A percentile compares a stretch with the other conserved stretches of the same genome.
phyloP scores from a whole-genome alignment of 208 protist species.

The Vickermania ingenoplastis region DNA sequence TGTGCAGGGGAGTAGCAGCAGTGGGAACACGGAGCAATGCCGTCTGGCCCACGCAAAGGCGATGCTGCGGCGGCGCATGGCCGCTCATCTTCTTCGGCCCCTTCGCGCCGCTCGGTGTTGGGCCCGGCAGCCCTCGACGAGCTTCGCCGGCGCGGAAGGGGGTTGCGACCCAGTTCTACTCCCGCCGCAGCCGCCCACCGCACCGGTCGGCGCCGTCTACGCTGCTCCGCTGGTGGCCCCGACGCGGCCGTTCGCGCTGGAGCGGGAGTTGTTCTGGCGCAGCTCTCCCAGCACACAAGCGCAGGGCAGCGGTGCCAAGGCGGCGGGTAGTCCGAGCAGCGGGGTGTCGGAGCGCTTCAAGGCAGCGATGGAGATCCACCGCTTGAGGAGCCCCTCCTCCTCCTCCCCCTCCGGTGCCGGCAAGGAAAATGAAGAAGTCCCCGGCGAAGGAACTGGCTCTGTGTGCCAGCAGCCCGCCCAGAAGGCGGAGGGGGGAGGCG shows the following conservation, averaged over 20 bases:
- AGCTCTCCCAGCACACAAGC: constrained; percentile 8
- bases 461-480: neutral
- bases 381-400: constrained; percentile 2
- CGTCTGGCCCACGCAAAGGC: neutral
- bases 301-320: neutral
- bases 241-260: constrained; percentile 26
- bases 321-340: neutral
- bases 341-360: constrained; percentile 14
- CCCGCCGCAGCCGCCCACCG: neutral
- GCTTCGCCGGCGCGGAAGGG: neutral
- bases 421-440: too few relatives aligned
- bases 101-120: constrained; percentile 36
- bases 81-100: constrained; percentile 3
- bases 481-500: neutral
- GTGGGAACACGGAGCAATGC: too few relatives aligned
- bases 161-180: too few relatives aligned
- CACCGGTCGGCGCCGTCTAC: constrained; percentile 35
- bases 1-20: too few relatives aligned
- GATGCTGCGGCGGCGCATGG: neutral
- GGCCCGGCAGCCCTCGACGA: constrained; percentile 14
- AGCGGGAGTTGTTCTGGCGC: constrained; percentile 63
- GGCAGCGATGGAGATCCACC: constrained; percentile 14
- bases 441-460: too few relatives aligned
- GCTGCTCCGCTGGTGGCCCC: constrained; percentile 44
- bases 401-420: too few relatives aligned